Evolutionary conservation across 306 rosid species (phyloP).

Genomic region (Vigna radiata): DNA sequence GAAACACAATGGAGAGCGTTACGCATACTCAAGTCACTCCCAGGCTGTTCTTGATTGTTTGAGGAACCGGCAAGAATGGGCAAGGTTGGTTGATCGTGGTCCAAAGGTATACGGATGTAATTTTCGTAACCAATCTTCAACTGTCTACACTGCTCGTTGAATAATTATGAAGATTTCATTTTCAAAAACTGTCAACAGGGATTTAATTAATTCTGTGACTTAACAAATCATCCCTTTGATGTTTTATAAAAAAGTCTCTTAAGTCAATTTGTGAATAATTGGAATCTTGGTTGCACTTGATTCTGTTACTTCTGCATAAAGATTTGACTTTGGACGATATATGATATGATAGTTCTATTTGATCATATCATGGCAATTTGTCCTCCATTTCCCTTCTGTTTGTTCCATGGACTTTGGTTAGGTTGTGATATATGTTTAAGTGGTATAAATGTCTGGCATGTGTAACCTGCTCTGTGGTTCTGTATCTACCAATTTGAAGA

Average conservation of each 20-base stretch:
- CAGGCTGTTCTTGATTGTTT: slow-evolving; percentile 98
- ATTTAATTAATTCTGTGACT: slow-evolving; percentile 10
- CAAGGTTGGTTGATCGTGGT: slow-evolving; percentile 94
- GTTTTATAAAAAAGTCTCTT: slow-evolving; percentile 19
- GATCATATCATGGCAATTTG: slow-evolving; percentile 5
- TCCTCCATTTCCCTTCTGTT: not conserved
- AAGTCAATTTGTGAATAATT: not conserved
- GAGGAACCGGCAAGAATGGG: slow-evolving; percentile 96
- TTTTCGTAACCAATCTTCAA: slow-evolving; percentile 25
- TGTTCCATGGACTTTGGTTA: slow-evolving; percentile 11
- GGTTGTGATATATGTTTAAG: too few relatives aligned
- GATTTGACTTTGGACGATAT: slow-evolving; percentile 20
- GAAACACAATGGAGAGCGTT: slow-evolving; percentile 98
- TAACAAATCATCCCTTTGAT: slow-evolving; percentile 18
- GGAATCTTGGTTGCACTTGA: slow-evolving; percentile 19
- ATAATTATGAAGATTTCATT: slow-evolving; percentile 33
- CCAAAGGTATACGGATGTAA: slow-evolving; percentile 74
- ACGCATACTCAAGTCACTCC: slow-evolving; percentile 95
- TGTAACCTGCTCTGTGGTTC: slow-evolving; percentile 5
- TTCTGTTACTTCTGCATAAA: slow-evolving; percentile 18
- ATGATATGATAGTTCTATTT: slow-evolving; percentile 32
- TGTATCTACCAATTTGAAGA: not conserved
- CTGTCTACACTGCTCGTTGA: slow-evolving; percentile 20
- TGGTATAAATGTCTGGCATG: not conserved
- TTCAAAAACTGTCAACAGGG: slow-evolving; percentile 30